A percentile compares a stretch with the other conserved stretches of the same genome.
Evolutionary conservation across 129 eudicot genomes (phyloP).

Genomic region (Flaveria robusta): DNA sequence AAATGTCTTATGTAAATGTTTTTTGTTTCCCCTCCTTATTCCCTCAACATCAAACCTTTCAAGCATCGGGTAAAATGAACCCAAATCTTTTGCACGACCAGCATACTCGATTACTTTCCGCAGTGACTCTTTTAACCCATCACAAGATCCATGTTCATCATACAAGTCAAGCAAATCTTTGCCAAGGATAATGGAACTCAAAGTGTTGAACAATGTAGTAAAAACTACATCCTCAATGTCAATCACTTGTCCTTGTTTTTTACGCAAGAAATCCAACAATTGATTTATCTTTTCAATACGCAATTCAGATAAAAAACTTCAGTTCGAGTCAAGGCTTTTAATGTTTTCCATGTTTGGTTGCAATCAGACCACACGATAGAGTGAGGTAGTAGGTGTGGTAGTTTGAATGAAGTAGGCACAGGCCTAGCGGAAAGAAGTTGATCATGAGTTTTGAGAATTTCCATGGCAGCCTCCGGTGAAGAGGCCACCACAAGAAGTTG

Average conservation of each 20-base stretch:
- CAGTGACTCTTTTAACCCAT: slow-evolving; percentile 9
- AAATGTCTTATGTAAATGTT: background rate
- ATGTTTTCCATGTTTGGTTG: slow-evolving; percentile 18
- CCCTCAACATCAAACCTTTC: slow-evolving; percentile 26
- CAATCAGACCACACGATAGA: slow-evolving; percentile 20
- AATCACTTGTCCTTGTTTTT: slow-evolving; percentile 15
- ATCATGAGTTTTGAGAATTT: slow-evolving; percentile 27
- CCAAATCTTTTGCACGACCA: slow-evolving; percentile 19
- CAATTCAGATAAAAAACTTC: slow-evolving; percentile 20
- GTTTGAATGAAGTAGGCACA: slow-evolving; percentile 17
- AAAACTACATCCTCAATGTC: slow-evolving; percentile 15
- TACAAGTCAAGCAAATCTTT: slow-evolving; percentile 15
- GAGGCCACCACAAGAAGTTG: slow-evolving; percentile 27
- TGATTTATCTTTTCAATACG: slow-evolving; percentile 15
- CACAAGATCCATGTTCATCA: slow-evolving; percentile 3
- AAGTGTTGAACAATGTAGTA: slow-evolving; percentile 21
- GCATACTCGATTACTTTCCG: background rate
- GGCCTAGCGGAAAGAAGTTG: slow-evolving; percentile 24
- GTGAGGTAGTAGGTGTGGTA: background rate
- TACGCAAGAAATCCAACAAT: slow-evolving; percentile 16
- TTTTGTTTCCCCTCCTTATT: background rate
- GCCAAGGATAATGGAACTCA: slow-evolving; percentile 18
- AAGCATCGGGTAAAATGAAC: slow-evolving; percentile 19
- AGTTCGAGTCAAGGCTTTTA: slow-evolving; percentile 10
- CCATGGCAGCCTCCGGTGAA: slow-evolving; percentile 24